Base-by-base conservation (phyloP, 208 protist species). In the Trypanosoma mega region DNA sequence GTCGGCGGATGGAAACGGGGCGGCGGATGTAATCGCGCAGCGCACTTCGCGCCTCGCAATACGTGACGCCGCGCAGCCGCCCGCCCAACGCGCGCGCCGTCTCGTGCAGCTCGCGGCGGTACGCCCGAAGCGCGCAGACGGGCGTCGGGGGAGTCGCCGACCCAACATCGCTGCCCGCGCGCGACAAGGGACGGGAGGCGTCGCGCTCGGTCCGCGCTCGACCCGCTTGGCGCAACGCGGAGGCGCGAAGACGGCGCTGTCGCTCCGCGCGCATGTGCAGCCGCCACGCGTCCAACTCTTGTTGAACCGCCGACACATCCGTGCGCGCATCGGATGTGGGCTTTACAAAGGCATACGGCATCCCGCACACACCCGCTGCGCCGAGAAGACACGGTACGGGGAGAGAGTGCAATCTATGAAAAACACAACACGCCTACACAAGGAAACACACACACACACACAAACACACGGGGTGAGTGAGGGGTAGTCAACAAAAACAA, bases 211-310 rank as follows among this genome's bases (percentile, higher is more conserved):
- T 44, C 33, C 6, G 62, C 18, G 18, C 47, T 65, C 8, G 16
- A 16, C 36, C 56, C 21, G 6, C 55, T 24, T 11, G 21, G 11
- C 26, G 14, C 6, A n/a, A 14, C 36, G 62, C 21, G 5, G 61
- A 26, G 7, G 48, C 62, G 9, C 29, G 34, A 2, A 81, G 65
- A 9, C 75, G 58, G 2, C 47, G 63, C 24, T 47, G 52, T 3
- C 75, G 60, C 46, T 76, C 75, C n/a, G 54, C 52, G 24, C 75
- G 63, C 75, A 81, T 81, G 6, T 71, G 30, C 6, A 36, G 37
- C 4, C 64, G 63, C 75, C 68, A 81, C 3, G 48, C 12, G 27
- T 37, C 9, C 1, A 81, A 50, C 43, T 76, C 66, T 1, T 31
- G 55, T 37, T 81, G 53, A 27, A 81, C 62, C 14, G 46, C 53